Conservation (phyloP, 345 rosid genomes). For the Gossypium stocksii region DNA sequence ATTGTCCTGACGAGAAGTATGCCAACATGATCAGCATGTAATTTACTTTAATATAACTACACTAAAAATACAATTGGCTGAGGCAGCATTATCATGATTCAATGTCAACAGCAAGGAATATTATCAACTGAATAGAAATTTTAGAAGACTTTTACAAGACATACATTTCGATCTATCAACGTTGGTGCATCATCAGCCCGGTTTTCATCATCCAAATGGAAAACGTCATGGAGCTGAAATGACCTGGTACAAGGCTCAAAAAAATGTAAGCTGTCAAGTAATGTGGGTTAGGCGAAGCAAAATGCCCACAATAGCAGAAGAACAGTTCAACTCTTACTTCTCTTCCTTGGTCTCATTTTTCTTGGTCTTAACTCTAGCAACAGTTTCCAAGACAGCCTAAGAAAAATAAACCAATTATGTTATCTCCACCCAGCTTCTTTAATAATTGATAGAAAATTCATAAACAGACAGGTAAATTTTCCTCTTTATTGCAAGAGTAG, state of each 20-base stretch:
- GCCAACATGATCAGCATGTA: conserved; percentile 17
- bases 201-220: conserved; percentile 84
- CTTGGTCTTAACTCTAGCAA: conserved; percentile 62
- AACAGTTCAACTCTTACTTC: conserved; percentile 45
- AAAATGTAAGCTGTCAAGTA: conserved; percentile 25
- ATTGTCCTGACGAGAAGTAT: conserved; percentile 63
- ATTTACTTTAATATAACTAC: background rate
- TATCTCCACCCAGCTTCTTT: background rate
- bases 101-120: background rate
- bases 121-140: conserved; percentile 11
- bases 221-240: conserved; percentile 77
- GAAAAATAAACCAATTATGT: conserved; percentile 12
- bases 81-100: background rate
- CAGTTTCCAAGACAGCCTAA: conserved; percentile 90
- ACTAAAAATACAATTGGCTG: background rate
- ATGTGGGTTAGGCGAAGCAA: conserved; percentile 5
- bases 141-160: background rate
- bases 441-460: conserved; percentile 5
- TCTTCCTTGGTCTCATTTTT: conserved; percentile 75
- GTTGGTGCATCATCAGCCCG: conserved; percentile 84
- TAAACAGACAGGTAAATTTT: background rate
- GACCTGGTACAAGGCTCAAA: conserved; percentile 43
- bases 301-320: background rate
- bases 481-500: background rate
- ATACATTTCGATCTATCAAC: conserved; percentile 85